phyloP scores from a whole-genome alignment of 345 rosid genomes.

The Camelina sativa region DNA sequence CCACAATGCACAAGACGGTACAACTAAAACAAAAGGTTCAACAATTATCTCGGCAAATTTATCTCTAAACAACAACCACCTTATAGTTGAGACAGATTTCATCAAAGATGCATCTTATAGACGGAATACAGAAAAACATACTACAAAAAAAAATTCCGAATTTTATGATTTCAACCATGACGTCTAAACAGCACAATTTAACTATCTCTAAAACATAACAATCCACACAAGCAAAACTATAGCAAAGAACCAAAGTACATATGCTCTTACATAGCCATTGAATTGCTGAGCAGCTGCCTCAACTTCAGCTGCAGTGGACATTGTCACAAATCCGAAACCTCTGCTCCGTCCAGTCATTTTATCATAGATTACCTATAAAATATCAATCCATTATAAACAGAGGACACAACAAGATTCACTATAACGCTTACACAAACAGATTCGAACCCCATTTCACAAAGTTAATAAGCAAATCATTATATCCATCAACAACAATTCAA shows the following conservation, averaged over 20 bases:
- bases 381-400: not conserved
- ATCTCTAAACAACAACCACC: not conserved
- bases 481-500: not conserved
- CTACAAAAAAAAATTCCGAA: too few species aligned
- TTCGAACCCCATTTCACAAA: slow-evolving; percentile 12
- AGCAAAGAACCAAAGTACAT: too few species aligned
- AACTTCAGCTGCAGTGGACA: slow-evolving; percentile 78
- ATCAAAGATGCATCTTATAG: not conserved
- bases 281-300: slow-evolving; percentile 84
- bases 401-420: not conserved
- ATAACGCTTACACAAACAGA: not conserved
- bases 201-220: not conserved
- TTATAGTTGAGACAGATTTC: not conserved
- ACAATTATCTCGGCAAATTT: not conserved
- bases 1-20: not conserved
- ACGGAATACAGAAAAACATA: not conserved
- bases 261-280: slow-evolving; percentile 77
- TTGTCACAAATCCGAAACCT: slow-evolving; percentile 97
- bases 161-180: too few species aligned
- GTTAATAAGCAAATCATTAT: not conserved
- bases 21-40: not conserved
- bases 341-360: slow-evolving; percentile 94
- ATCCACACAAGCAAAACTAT: slow-evolving; percentile 3
- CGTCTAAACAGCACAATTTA: not conserved
- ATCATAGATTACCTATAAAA: slow-evolving; percentile 87